Percentiles rank a stretch among this genome's conserved stretches.
Evolutionary conservation across 257 asterid species (phyloP).

Genomic region (Plantago major): DNA sequence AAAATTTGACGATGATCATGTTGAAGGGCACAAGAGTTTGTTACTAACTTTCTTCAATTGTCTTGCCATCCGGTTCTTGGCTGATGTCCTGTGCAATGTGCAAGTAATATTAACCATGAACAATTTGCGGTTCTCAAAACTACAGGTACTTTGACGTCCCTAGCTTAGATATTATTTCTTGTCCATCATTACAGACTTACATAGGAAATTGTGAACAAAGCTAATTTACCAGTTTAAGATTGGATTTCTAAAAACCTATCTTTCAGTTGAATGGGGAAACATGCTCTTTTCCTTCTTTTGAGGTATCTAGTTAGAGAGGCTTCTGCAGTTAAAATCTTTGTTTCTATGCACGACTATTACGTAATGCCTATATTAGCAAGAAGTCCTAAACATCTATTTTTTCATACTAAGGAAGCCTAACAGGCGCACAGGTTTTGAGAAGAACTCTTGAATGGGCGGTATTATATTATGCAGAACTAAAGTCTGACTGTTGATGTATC

Average conservation of each 20-base stretch:
- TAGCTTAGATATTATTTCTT: background rate
- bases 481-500: too few species aligned
- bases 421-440: too few species aligned
- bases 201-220: background rate
- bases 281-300: background rate
- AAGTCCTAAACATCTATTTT: too few species aligned
- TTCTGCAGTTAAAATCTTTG: background rate
- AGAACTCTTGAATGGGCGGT: too few species aligned
- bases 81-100: conserved; percentile 47
- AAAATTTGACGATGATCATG: conserved; percentile 38
- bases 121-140: conserved; percentile 67
- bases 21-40: conserved; percentile 37
- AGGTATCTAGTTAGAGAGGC: background rate
- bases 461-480: too few species aligned
- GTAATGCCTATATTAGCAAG: background rate
- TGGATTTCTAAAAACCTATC: too few species aligned
- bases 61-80: conserved; percentile 66
- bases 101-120: conserved; percentile 69
- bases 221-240: too few species aligned
- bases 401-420: background rate
- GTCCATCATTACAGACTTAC: background rate
- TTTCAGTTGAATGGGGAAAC: too few species aligned
- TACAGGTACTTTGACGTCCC: conserved; percentile 46
- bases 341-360: background rate
- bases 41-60: conserved; percentile 54